A percentile compares a stretch with the other conserved stretches of the same genome.
Conservation (phyloP, 106 monocot genomes). For the Alisma plantagoaquatica region DNA sequence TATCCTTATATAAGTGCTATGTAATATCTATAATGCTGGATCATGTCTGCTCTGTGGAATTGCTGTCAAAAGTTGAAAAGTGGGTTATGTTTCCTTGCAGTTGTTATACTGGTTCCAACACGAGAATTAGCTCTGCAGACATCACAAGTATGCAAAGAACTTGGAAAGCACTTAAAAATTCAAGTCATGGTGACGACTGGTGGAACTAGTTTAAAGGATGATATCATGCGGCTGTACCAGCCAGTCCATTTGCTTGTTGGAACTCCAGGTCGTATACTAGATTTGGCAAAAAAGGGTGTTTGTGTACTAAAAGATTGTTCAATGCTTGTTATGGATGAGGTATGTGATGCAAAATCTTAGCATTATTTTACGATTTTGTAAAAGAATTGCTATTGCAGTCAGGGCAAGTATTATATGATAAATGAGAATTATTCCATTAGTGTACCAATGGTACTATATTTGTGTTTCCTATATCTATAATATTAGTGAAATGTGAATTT, state of each 20-base stretch:
- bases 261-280: slow-evolving; percentile 85
- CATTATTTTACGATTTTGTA: no score
- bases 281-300: slow-evolving; percentile 81
- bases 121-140: slow-evolving; percentile 88
- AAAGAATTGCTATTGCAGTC: no score
- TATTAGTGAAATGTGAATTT: no score
- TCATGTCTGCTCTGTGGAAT: no score
- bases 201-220: slow-evolving; percentile 89
- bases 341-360: no score
- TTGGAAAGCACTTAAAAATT: slow-evolving; percentile 84
- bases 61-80: no score
- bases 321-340: slow-evolving; percentile 96
- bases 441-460: no score
- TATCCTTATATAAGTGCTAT: no score
- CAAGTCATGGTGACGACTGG: slow-evolving; percentile 94
- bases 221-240: slow-evolving; percentile 90
- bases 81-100: slow-evolving; percentile 26
- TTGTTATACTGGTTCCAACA: slow-evolving; percentile 89
- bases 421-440: no score
- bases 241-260: slow-evolving; percentile 88
- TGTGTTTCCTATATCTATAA: no score
- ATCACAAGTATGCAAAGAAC: slow-evolving; percentile 94
- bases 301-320: slow-evolving; percentile 65
- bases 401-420: no score
- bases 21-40: no score